These are phyloP conservation scores for Fusarium armeniacum DNA, from an alignment of 2,329 filamentous ascomycete genomes.

Conservation along the genomic window DNA sequence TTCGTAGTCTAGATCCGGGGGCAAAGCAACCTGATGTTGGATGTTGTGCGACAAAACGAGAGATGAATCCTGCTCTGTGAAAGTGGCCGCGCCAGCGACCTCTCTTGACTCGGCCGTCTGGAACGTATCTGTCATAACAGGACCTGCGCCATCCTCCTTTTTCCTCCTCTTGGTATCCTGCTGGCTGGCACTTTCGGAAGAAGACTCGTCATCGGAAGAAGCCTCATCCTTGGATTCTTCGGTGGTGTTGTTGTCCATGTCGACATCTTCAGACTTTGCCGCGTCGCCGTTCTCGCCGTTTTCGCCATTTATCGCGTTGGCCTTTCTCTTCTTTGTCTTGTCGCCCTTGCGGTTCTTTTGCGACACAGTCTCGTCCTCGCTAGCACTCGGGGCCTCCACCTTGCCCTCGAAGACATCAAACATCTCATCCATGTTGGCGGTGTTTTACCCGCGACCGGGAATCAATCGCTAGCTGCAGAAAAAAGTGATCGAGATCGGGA, in stretches of 20 bases:
- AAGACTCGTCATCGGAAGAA: slow-evolving; percentile 54
- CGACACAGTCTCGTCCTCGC: slow-evolving; percentile 60
- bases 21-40: slow-evolving; percentile 95
- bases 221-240: slow-evolving; percentile 57
- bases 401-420: slow-evolving; percentile 86
- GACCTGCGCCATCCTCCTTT: slow-evolving; percentile 71
- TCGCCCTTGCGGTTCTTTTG: slow-evolving; percentile 68
- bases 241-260: slow-evolving; percentile 58
- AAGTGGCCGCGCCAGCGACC: slow-evolving; percentile 82
- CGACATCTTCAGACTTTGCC: slow-evolving; percentile 44
- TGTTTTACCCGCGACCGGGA: slow-evolving; percentile 30
- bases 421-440: slow-evolving; percentile 76
- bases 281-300: slow-evolving; percentile 67
- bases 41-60: slow-evolving; percentile 96
- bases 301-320: slow-evolving; percentile 73
- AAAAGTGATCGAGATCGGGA: slow-evolving; percentile 36
- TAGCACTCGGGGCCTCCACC: slow-evolving; percentile 56
- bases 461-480: slow-evolving; percentile 24
- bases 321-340: slow-evolving; percentile 87
- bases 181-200: slow-evolving; percentile 63
- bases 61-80: slow-evolving; percentile 73
- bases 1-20: slow-evolving; percentile 92
- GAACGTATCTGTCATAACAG: slow-evolving; percentile 92
- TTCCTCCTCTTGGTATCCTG: slow-evolving; percentile 74
- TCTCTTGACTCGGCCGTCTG: slow-evolving; percentile 95